Evolutionary conservation across 345 rosid species (phyloP).

Genomic region (Punica granatum): DNA sequence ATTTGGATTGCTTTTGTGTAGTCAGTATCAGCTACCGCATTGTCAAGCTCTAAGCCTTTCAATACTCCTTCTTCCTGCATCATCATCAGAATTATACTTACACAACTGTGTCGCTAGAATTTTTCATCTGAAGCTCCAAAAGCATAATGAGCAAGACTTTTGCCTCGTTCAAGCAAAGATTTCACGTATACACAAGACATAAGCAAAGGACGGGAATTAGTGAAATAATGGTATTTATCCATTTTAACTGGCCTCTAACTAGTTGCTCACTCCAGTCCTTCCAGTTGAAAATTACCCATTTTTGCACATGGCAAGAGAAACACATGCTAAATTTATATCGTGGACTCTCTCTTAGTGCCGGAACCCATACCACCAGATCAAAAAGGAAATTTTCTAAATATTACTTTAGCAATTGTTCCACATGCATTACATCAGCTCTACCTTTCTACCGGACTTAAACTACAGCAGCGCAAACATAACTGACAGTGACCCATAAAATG

Average conservation of each 20-base stretch:
- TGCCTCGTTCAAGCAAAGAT: not conserved
- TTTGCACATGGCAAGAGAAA: not conserved
- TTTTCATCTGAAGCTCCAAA: not conserved
- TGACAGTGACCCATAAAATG: not conserved
- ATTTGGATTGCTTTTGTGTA: slow-evolving; percentile 70
- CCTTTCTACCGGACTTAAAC: not conserved
- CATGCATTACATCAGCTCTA: not conserved
- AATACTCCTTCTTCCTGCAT: slow-evolving; percentile 71
- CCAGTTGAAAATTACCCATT: not conserved
- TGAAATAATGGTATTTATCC: not conserved
- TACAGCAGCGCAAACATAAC: not conserved
- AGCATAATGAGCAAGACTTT: not conserved
- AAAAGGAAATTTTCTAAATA: not conserved
- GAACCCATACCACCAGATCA: too few species aligned
- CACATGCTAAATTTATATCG: not conserved
- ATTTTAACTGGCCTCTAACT: not conserved
- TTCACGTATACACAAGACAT: not conserved
- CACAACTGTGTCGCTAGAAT: not conserved
- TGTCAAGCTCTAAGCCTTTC: slow-evolving; percentile 83
- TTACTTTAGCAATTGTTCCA: not conserved
- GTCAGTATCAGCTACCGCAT: slow-evolving; percentile 73
- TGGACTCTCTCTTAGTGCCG: too few species aligned
- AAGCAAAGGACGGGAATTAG: not conserved
- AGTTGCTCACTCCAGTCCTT: not conserved
- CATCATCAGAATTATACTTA: not conserved